Conservation (phyloP, 129 eudicot species). For the Dittrichia graveolens region DNA sequence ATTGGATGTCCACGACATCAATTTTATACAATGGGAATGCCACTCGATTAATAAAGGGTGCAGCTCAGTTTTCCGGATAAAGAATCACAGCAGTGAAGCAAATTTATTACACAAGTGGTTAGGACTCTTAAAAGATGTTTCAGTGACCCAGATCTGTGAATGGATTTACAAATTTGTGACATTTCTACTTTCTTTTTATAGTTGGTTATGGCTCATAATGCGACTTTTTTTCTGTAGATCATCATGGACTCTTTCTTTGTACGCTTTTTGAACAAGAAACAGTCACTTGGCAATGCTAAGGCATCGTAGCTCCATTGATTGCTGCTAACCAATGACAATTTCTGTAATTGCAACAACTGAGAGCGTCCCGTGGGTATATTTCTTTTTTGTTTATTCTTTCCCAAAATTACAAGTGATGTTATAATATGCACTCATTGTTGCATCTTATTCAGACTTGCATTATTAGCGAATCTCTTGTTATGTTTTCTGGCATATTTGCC, state of each 20-base stretch:
- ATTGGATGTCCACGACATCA: background rate
- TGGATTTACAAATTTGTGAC: background rate
- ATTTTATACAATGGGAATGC: background rate
- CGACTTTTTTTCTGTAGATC: conserved; percentile 51
- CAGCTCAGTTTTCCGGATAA: background rate
- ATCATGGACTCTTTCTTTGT: conserved; percentile 85
- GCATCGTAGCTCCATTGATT: conserved; percentile 33
- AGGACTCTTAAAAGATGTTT: too few species aligned
- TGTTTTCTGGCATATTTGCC: too few species aligned
- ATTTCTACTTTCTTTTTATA: background rate
- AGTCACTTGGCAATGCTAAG: conserved; percentile 39
- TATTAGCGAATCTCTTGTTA: too few species aligned
- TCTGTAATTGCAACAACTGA: background rate
- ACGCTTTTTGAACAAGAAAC: conserved; percentile 58
- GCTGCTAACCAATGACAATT: background rate
- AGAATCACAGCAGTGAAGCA: background rate
- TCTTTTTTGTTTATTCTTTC: conserved; percentile 2
- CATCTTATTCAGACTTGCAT: too few species aligned
- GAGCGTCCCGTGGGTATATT: background rate
- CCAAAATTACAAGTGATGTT: background rate
- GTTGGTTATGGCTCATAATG: background rate
- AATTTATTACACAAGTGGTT: background rate
- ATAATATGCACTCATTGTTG: background rate
- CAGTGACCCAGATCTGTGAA: too few species aligned
- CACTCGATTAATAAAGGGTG: too few species aligned